Percentiles rank a stretch among this genome's conserved stretches.
phyloP scores from a whole-genome alignment of 106 monocot species.

The Dendrobium huoshanense region DNA sequence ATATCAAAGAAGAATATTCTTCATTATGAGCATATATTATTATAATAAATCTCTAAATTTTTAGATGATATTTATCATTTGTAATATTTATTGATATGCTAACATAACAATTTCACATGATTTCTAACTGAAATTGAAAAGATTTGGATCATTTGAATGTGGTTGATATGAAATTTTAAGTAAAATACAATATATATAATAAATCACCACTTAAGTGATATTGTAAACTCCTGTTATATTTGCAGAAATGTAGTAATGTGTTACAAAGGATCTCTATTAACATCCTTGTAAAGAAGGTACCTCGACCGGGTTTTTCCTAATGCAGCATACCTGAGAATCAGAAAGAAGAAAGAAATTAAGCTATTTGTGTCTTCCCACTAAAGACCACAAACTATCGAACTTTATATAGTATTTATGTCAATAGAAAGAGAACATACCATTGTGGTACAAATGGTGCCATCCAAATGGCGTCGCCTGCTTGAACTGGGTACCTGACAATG shows the following conservation, averaged over 20 bases:
- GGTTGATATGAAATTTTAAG: no score
- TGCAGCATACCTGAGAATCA: conserved; percentile 69
- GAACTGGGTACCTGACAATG: conserved; percentile 70
- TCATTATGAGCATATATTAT: no score
- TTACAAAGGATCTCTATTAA: conserved; percentile 70
- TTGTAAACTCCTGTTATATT: no score
- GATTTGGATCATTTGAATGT: no score
- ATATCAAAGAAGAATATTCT: no score
- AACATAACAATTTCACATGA: no score
- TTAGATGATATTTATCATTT: no score
- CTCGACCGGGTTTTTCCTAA: conserved; percentile 67
- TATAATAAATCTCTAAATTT: no score
- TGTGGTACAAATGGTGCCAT: conserved; percentile 99
- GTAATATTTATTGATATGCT: no score
- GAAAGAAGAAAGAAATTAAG: not conserved
- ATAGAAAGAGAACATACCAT: conserved; percentile 35
- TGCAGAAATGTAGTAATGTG: not conserved
- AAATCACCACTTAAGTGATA: no score
- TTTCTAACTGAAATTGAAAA: no score
- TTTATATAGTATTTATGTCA: not conserved
- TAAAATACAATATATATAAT: no score
- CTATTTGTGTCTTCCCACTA: not conserved
- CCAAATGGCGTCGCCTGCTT: conserved; percentile 96
- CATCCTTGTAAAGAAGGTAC: conserved; percentile 95
- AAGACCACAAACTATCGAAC: not conserved